Conservation (phyloP, 2,329 filamentous ascomycete genomes). For the Cordyceps tenuipes region DNA sequence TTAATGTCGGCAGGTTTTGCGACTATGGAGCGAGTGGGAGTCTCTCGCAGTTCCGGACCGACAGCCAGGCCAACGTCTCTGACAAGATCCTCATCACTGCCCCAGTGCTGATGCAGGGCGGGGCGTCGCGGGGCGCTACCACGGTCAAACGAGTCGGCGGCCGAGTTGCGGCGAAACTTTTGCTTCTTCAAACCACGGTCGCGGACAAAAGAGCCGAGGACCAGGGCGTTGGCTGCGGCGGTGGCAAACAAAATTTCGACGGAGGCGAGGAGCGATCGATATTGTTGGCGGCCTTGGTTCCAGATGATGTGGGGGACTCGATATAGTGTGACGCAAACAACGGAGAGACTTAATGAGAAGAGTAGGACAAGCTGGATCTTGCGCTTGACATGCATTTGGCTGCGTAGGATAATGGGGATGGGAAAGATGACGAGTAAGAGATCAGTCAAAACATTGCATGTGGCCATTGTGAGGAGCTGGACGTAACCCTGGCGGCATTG, state of each 20-base stretch:
- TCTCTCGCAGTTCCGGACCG: constrained; percentile 41
- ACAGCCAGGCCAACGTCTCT: constrained; percentile 67
- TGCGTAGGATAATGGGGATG: constrained; percentile 76
- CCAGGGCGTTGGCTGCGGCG: constrained; percentile 76
- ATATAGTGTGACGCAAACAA: constrained; percentile 72
- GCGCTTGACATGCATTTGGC: constrained; percentile 65
- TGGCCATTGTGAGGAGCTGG: constrained; percentile 84
- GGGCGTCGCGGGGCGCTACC: constrained; percentile 32
- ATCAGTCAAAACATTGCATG: constrained; percentile 81
- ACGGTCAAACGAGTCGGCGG: constrained; percentile 54
- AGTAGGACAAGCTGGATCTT: constrained; percentile 73
- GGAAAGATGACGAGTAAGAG: constrained; percentile 81
- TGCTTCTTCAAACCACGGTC: constrained; percentile 85
- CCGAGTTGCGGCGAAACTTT: constrained; percentile 63
- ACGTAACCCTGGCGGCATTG: constrained; percentile 79
- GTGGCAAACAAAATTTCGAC: constrained; percentile 86
- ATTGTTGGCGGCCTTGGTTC: constrained; percentile 67
- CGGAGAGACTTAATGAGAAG: constrained; percentile 75
- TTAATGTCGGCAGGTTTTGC: constrained; percentile 28
- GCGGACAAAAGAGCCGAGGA: constrained; percentile 85
- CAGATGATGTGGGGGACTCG: constrained; percentile 72
- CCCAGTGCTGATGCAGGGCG: constrained; percentile 60
- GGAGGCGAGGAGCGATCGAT: constrained; percentile 80
- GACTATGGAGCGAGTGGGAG: constrained; percentile 12
- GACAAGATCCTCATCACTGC: constrained; percentile 86